These are phyloP conservation scores for Skeletonema grethae DNA, from an alignment of 108 stramenopile genomes.

Conservation along the genomic window DNA sequence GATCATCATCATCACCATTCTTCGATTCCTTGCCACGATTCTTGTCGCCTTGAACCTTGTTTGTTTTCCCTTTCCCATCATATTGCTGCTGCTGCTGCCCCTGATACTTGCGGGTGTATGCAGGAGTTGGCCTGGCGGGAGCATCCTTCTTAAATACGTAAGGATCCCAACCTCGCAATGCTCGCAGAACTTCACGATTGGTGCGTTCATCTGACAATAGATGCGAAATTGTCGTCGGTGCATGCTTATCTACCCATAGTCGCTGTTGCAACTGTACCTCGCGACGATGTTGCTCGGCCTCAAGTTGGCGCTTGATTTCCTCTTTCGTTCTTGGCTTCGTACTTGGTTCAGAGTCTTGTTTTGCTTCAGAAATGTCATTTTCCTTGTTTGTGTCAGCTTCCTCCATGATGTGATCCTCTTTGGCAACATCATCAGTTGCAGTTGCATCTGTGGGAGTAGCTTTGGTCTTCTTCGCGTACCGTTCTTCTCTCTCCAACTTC, in stretches of 20 bases:
- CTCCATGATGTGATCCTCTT: slow-evolving; percentile 26
- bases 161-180: slow-evolving; percentile 91
- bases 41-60: slow-evolving; percentile 5
- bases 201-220: slow-evolving; percentile 92
- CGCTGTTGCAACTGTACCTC: slow-evolving; percentile 37
- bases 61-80: slow-evolving; percentile 11
- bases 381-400: slow-evolving; percentile 3
- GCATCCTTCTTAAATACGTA: slow-evolving; percentile 89
- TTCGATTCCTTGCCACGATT: slow-evolving; percentile 9
- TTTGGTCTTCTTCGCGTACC: slow-evolving; percentile 7
- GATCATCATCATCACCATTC: slow-evolving; percentile 6
- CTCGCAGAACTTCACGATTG: slow-evolving; percentile 92
- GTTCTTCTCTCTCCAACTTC: slow-evolving; percentile 40
- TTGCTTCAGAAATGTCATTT: background rate
- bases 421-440: background rate
- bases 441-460: background rate
- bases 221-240: slow-evolving; percentile 86
- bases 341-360: background rate
- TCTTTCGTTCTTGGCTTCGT: background rate
- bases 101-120: slow-evolving; percentile 3
- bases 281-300: slow-evolving; percentile 9
- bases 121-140: slow-evolving; percentile 53
- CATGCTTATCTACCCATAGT: slow-evolving; percentile 94
- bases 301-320: slow-evolving; percentile 6
- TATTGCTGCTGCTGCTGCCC: slow-evolving; percentile 30